Conservation (phyloP, 2,329 filamentous ascomycete genomes). For the Apiospora hydei region DNA sequence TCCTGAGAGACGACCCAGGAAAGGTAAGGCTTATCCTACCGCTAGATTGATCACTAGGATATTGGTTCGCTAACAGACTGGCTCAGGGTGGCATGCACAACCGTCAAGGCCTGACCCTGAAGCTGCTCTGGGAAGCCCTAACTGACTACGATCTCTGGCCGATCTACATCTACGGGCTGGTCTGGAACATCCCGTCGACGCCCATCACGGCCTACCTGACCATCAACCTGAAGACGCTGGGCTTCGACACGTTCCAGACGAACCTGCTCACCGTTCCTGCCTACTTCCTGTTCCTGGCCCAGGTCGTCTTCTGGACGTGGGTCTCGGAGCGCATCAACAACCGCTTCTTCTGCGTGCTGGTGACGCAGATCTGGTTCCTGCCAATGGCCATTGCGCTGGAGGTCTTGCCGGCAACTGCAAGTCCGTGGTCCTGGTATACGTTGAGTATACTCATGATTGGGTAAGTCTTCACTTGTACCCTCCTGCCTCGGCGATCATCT, state of each 20-base stretch:
- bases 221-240: constrained; percentile 31
- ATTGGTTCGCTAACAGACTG: background rate
- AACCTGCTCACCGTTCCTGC: constrained; percentile 64
- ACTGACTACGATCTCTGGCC: constrained; percentile 66
- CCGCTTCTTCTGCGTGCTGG: constrained; percentile 38
- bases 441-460: constrained; percentile 53
- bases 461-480: constrained; percentile 34
- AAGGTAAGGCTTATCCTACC: constrained; percentile 45
- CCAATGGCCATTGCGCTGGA: constrained; percentile 57
- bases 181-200: constrained; percentile 36
- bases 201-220: constrained; percentile 34
- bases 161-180: constrained; percentile 54
- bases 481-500: background rate
- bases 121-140: constrained; percentile 55
- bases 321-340: constrained; percentile 53
- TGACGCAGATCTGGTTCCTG: constrained; percentile 58
- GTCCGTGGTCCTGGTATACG: constrained; percentile 55
- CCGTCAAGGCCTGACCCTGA: constrained; percentile 58
- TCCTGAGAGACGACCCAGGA: constrained; percentile 61
- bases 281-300: constrained; percentile 47
- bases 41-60: background rate
- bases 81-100: constrained; percentile 62
- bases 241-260: constrained; percentile 32
- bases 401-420: constrained; percentile 43
- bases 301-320: constrained; percentile 52